Base-by-base conservation (phyloP, 2,329 filamentous ascomycete genomes). In the Pestalotiopsis sp. region DNA sequence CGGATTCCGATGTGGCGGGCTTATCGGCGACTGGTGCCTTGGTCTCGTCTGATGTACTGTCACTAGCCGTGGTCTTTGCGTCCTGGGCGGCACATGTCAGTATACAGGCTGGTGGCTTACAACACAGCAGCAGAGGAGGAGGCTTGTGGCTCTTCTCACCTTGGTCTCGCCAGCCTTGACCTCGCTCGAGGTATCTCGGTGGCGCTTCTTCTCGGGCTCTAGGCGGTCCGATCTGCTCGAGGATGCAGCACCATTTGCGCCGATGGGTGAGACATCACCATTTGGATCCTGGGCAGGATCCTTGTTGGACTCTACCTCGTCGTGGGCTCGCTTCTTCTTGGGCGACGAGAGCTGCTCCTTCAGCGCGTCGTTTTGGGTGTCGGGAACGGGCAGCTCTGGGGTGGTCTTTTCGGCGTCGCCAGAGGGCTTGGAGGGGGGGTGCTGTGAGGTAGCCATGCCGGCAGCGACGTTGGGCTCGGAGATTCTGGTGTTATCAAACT, bases 201-300 rank as follows among this genome's bases (percentile, higher is more conserved):
- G 83, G 63, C 89, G 85, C 79, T 91, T 91, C 82, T 91, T 91
- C 79, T 91, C 88, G 20, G 89, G 89, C 75, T 90, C 89, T 59
- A 84, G 83, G 72, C 87, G 82, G 75, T 84, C 80, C 76, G 83
- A 85, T 71, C 85, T 81, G 67, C 83, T 83, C 72, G 83, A 23
- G n/a, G 64, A 38, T 25, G 64, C 81, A 66, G 80, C 82, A 72
- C 83, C 82, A 69, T 80, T 83, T 70, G 76, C 77, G 71, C 84
- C 84, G 70, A 82, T 84, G 36, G 80, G 78, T 41, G 79, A 77
- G 68, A 79, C 77, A 60, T 78, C 79, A 67, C 77, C 76, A 67
- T 80, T 79, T 23, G 74, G 71, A 45, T 80, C 78, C 49, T 81
- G 77, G 4, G 77, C 68, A 6, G 70, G 70, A 52, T 83, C 83